phyloP scores from a whole-genome alignment of 768 basidiomycete genomes.

The Artomyces pyxidatus region DNA sequence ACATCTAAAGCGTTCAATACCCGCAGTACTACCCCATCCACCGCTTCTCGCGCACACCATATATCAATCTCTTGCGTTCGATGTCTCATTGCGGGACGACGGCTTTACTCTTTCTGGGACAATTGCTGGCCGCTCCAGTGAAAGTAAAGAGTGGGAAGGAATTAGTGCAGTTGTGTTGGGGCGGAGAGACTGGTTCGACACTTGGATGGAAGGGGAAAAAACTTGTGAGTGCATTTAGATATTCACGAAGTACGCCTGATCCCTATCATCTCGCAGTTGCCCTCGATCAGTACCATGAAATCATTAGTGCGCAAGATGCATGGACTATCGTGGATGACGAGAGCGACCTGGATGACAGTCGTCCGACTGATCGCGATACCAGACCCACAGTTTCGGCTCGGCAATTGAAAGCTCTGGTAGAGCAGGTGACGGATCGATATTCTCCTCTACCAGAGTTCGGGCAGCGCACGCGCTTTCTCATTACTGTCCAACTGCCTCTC shows the following conservation, averaged over 20 bases:
- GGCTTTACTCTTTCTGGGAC: slow-evolving; percentile 61
- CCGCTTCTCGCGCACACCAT: slow-evolving; percentile 91
- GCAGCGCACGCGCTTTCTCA: slow-evolving; percentile 79
- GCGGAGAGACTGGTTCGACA: slow-evolving; percentile 80
- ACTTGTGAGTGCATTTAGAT: slow-evolving; percentile 52
- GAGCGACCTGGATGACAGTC: slow-evolving; percentile 23
- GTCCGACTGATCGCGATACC: slow-evolving; percentile 26
- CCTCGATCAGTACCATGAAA: slow-evolving; percentile 78
- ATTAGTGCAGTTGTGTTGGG: slow-evolving; percentile 77
- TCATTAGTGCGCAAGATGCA: slow-evolving; percentile 73
- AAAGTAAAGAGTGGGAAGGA: slow-evolving; percentile 53
- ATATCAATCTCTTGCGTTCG: slow-evolving; percentile 86
- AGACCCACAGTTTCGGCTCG: slow-evolving; percentile 80
- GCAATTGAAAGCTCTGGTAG: slow-evolving; percentile 74
- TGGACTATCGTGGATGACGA: slow-evolving; percentile 78
- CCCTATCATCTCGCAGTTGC: slow-evolving; percentile 47
- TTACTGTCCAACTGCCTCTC: slow-evolving; percentile 77
- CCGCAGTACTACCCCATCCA: slow-evolving; percentile 65
- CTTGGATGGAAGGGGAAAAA: slow-evolving; percentile 86
- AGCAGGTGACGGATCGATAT: slow-evolving; percentile 95
- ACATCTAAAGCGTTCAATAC: slow-evolving; percentile 70
- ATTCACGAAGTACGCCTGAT: background rate
- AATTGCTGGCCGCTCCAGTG: slow-evolving; percentile 26
- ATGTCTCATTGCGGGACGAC: slow-evolving; percentile 64
- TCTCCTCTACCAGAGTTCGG: slow-evolving; percentile 70